Evolutionary conservation across 495 filamentous ascomycete genomes (phyloP), one percentile per base, ranked within the genome.

Genomic region (Hyaloscypha finlandica): DNA sequence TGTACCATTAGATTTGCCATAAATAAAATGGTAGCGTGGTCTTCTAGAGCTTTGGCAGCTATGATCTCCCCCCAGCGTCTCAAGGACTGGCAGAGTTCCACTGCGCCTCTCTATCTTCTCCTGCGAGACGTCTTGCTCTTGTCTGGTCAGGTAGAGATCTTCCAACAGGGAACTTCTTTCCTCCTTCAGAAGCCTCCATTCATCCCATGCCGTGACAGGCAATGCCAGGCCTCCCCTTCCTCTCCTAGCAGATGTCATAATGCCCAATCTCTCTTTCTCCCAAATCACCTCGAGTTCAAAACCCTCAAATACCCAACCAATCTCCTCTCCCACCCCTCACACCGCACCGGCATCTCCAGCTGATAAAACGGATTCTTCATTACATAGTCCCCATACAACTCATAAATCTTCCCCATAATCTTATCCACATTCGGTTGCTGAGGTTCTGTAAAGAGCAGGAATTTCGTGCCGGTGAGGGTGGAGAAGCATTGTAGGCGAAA

Each of bases 361-460:
- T 94, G 91, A 78, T 98, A 98, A 74, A 99, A 99, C 11, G 96
- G 96, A 78, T 98, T 99, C 83, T 98, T 98, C 93, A 97, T 97
- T 71, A 98, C 95, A 78, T 90, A 97, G 79, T 99, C 96, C 37
- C 91, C 86, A 79, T 97, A 99, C 59, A 98, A 79, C 77, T 98
- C 95, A 78, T 99, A 98, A 59, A 97, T 87, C 75, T 87, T 90
- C 71, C 85, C 83, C 72, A 95, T 86, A 48, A 94, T 87, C 9
- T 84, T 80, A 71, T 97, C 95, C 31, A 96, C 87, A 76, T 95
- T 96, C 62, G 88, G 86, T 78, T 96, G 94, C 66, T 90, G 84
- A 30, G 93, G 94, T 75, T 97, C 94, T 48, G 96, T 97, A 73
- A 99, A 97, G 22, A 99, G 81, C 61, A 99, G 81, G 75, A 99